Evolutionary conservation across 2,329 filamentous ascomycete species (phyloP), one percentile per base, ranked within the genome.

Genomic region (Albophoma yamanashiensis): DNA sequence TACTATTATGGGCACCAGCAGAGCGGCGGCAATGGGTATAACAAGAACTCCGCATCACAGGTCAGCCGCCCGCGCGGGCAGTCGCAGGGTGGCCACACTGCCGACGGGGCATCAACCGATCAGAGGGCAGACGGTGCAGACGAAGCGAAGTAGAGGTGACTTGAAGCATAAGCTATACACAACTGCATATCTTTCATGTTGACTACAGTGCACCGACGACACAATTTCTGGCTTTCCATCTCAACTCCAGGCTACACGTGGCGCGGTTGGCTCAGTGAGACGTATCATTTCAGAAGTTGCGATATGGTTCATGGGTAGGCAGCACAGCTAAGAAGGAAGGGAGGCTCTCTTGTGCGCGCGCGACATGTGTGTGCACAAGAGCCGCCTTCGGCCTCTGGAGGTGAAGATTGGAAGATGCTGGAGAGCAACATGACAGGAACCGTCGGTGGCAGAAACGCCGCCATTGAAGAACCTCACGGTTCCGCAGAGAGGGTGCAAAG

Each of bases 1-100:
- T 83, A 88, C 66, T 87, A 84, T 67, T 80, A 80, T 2, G 79
- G 79, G 45, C 81, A 82, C 63, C 81, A 84, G 59, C 64, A 69
- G 60, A 85, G 80, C 67, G 82, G 82, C 64, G 80, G 78, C 65
- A 81, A 79, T 69, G 82, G 76, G 61, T 81, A 82, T 62, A 78
- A 75, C 64, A 82, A 83, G 71, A 79, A 76, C 63, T 80, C 78
- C 62, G 75, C 76, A 58, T 74, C 70, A 38, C 79, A 80, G 60
- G 73, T 68, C 59, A 71, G 76, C 58, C 71, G 76, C 43, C 76
- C 79, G 58, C 76, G 76, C 63, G 69, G 67, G 56, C 72, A 72
- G 14, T 73, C 76, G 14, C 73, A 76, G 61, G 63, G 67, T 57
- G 70, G 67, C 58, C 74, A 75, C 62, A 65, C 68, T 4, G 67